These are phyloP conservation scores for Dioscorea zingiberensis DNA, from an alignment of 106 monocot species.

Conservation along the genomic window DNA sequence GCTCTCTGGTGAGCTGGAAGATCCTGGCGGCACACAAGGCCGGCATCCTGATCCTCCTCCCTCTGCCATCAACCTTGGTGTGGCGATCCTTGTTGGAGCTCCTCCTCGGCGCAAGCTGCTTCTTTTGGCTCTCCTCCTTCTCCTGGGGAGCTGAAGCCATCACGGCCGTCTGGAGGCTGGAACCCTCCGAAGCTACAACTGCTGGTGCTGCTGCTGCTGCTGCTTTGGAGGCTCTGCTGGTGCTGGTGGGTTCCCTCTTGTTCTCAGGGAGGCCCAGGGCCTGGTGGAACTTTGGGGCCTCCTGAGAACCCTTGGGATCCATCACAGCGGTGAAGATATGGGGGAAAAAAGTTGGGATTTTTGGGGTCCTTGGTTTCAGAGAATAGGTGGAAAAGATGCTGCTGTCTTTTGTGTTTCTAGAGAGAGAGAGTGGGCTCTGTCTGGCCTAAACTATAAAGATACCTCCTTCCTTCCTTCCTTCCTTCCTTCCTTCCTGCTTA, in stretches of 20 bases:
- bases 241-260: neutral
- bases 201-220: too few relatives aligned
- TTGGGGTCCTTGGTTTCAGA: too few relatives aligned
- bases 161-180: too few relatives aligned
- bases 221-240: neutral
- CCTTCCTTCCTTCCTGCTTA: too few relatives aligned
- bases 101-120: constrained; percentile 47
- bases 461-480: too few relatives aligned
- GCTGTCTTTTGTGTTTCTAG: too few relatives aligned
- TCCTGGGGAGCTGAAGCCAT: too few relatives aligned
- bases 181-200: neutral
- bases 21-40: constrained; percentile 70
- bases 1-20: constrained; percentile 72
- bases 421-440: too few relatives aligned
- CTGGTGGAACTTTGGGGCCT: constrained; percentile 8
- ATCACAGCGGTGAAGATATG: neutral
- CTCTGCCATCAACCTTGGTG: constrained; percentile 71
- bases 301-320: neutral
- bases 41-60: constrained; percentile 65
- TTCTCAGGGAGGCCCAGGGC: neutral
- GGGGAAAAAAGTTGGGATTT: too few relatives aligned
- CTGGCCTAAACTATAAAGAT: too few relatives aligned
- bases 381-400: too few relatives aligned
- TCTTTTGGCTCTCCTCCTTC: constrained; percentile 9
- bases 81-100: constrained; percentile 75